Percentiles rank a stretch among this genome's conserved stretches.
Conservation (phyloP, 768 basidiomycete genomes). For the Mycena leptocephala region DNA sequence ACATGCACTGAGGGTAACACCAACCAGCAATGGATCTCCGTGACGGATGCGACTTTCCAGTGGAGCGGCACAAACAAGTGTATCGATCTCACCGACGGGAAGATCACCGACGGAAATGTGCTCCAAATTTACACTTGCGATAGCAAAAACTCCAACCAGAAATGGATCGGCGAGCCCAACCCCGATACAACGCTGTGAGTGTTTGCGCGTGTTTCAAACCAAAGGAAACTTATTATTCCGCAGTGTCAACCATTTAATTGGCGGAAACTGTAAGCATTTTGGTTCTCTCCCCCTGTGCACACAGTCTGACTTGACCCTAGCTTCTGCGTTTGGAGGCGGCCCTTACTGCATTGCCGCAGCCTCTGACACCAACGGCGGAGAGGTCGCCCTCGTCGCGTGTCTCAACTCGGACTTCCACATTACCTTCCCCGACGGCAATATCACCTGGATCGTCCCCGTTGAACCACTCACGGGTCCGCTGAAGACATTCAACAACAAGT, state of each 20-base stretch:
- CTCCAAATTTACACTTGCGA: not conserved
- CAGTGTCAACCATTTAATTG: not conserved
- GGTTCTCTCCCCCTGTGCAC: not conserved
- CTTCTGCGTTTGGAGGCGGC: not conserved
- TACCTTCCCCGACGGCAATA: constrained; percentile 14
- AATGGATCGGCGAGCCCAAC: not conserved
- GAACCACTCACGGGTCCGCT: not conserved
- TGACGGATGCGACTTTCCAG: not conserved
- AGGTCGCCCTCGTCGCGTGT: not conserved
- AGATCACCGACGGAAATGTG: not conserved
- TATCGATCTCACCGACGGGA: not conserved
- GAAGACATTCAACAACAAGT: constrained; percentile 16
- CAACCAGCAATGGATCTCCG: not conserved
- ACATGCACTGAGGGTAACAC: not conserved
- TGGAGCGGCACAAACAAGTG: not conserved
- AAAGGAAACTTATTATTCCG: not conserved
- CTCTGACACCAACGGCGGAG: not conserved
- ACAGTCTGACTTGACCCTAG: not conserved
- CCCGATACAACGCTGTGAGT: not conserved
- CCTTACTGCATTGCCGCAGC: not conserved
- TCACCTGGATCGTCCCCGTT: constrained; percentile 14
- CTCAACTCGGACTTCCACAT: not conserved
- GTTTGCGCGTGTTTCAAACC: not conserved
- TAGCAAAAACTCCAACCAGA: not conserved
- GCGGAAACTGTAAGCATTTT: not conserved